Base-by-base conservation (phyloP, 75 land plant species). In the Cryptomeria japonica region DNA sequence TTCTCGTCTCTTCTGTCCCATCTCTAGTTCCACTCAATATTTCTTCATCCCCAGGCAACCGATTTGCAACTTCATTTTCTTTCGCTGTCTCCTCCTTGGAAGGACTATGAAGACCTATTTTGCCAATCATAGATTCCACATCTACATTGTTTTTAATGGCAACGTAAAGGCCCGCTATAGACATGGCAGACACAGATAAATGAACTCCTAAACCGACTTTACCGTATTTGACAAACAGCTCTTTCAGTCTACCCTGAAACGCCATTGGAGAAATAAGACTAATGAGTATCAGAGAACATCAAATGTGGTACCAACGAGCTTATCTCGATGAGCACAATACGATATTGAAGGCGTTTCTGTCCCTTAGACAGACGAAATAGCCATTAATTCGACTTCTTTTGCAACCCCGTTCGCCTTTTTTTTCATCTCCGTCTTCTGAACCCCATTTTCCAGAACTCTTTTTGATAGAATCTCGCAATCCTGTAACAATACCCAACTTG, bases 121-220 rank as follows among this genome's bases (percentile, higher is more conserved):
- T 88, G 12, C 91, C 79, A 89, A 97, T 86, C 25, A 95, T n/a
- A 55, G 92, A 88, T 64, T 95, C 94, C 42, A 97, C 99, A 87
- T 97, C 98, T 87, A 97, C 98, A 89, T 96, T 97, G 95, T 95
- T 97, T 90, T 93, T 90, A 89, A 97, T 95, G 87, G 99, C 97
- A 37, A 94, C 88, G 92, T 96, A 97, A 64, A 97, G 90, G 36
- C 95, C 93, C 53, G 96, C 87, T 84, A 94, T 92, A 41, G 98
- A 97, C 58, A 92, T 94, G 1, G 93, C 89, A 36, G 99, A 97
- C 84, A 97, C 94, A 19, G 96, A 89, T 61, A 93, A 87, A 89
- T 97, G 99, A 49, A 97, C 99, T n/a, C 95, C 99, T 18, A 97
- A 15, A 0, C 94, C 98, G 16, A 97, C 99, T 61, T 93, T 96